Percentiles rank a stretch among this genome's conserved stretches.
phyloP scores from a whole-genome alignment of 345 rosid genomes.

The Salix exigua region DNA sequence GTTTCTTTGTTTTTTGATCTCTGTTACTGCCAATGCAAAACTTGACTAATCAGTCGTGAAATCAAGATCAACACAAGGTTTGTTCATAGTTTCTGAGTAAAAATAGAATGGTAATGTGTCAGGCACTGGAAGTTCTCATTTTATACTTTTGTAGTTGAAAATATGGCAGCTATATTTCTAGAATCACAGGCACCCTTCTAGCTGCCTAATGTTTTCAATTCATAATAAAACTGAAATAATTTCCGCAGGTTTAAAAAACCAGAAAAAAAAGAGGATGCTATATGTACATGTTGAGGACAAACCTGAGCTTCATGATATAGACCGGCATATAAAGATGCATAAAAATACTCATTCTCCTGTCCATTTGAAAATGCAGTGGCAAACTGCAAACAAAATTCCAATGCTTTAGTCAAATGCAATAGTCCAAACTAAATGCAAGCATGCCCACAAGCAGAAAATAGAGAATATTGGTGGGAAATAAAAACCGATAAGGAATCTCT shows the following conservation, averaged over 20 bases:
- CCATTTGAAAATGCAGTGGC: constrained; percentile 54
- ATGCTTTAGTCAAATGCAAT: constrained; percentile 3
- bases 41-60: not conserved
- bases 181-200: not conserved
- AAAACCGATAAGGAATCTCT: not conserved
- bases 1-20: not conserved
- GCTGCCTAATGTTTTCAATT: not conserved
- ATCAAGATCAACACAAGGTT: not conserved
- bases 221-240: not conserved
- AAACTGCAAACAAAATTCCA: constrained; percentile 38
- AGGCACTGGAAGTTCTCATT: not conserved
- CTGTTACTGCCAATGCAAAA: not conserved
- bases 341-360: constrained; percentile 52
- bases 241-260: not conserved
- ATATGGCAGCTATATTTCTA: not conserved
- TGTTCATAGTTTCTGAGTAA: not conserved
- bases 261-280: not conserved
- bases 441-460: not conserved
- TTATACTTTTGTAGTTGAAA: not conserved
- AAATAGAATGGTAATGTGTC: not conserved
- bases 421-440: not conserved
- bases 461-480: not conserved
- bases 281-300: constrained; percentile 12
- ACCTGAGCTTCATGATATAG: constrained; percentile 86
- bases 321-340: constrained; percentile 77